Evolutionary conservation across 176 grass and related monocot species (phyloP).

Genomic region (Pontederia crassipes): DNA sequence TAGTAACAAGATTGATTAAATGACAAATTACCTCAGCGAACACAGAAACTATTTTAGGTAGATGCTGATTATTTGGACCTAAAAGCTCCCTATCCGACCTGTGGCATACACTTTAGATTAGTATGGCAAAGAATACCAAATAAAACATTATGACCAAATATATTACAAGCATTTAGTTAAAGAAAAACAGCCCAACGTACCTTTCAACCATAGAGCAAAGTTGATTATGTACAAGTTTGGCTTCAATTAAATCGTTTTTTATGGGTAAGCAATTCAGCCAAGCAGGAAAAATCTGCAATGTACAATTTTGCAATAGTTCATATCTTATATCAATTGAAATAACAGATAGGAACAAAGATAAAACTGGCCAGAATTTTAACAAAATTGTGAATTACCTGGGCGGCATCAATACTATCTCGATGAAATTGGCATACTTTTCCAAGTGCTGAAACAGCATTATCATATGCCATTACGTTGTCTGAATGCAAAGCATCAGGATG

Average conservation of each 20-base stretch:
- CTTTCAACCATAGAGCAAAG: conserved; percentile 95
- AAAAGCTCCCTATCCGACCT: conserved; percentile 79
- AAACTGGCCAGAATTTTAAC: no score
- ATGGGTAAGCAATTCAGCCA: conserved; percentile 93
- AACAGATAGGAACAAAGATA: background rate
- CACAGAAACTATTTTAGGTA: conserved; percentile 75
- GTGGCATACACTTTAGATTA: background rate
- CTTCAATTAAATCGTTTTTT: conserved; percentile 91
- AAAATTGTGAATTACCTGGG: conserved; percentile 41
- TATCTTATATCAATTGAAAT: background rate
- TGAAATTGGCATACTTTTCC: conserved; percentile 96
- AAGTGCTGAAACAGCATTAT: conserved; percentile 91
- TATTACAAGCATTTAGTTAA: background rate
- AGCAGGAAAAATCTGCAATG: conserved; percentile 62
- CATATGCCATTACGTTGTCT: conserved; percentile 93
- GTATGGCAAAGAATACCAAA: background rate
- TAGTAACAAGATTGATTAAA: background rate
- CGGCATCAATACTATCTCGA: conserved; percentile 62
- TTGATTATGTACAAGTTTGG: conserved; percentile 95
- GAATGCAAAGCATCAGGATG: conserved; percentile 68
- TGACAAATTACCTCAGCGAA: conserved; percentile 68
- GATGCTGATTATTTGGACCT: conserved; percentile 65
- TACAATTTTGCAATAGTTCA: background rate
- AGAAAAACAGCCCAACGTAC: conserved; percentile 16
- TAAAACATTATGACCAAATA: no score